These are phyloP conservation scores for Croton setiger DNA, from an alignment of 441 rosid species.

Conservation along the genomic window DNA sequence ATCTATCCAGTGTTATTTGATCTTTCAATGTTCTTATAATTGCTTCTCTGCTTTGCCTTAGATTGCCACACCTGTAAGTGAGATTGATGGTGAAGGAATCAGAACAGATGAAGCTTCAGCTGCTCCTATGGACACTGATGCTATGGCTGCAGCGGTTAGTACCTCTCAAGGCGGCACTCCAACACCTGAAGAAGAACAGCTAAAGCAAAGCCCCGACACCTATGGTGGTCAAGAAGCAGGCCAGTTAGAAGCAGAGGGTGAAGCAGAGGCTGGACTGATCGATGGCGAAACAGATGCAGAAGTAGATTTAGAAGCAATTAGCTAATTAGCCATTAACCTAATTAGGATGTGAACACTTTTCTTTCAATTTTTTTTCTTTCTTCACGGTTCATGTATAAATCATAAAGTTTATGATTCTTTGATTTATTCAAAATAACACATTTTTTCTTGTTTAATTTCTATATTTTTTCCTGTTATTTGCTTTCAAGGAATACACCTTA, in stretches of 20 bases:
- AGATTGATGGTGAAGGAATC: constrained; percentile 61
- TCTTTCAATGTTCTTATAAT: not conserved
- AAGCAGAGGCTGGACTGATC: constrained; percentile 43
- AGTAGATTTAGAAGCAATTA: constrained; percentile 46
- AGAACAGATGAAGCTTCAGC: constrained; percentile 56
- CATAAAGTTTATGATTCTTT: too few species aligned
- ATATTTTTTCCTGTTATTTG: too few species aligned
- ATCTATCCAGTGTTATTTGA: not conserved
- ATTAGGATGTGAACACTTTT: too few species aligned
- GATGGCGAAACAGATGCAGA: constrained; percentile 82
- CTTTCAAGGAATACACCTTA: too few species aligned
- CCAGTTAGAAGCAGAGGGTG: constrained; percentile 63
- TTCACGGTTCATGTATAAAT: too few species aligned
- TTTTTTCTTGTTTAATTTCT: too few species aligned
- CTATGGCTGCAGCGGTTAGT: constrained; percentile 24
- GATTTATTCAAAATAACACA: too few species aligned
- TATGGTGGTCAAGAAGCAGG: constrained; percentile 77
- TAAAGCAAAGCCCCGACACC: constrained; percentile 68
- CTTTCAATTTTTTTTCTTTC: too few species aligned
- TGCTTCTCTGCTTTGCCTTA: constrained; percentile 13
- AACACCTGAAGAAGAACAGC: constrained; percentile 73
- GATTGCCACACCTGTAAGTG: constrained; percentile 58
- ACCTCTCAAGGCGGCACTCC: constrained; percentile 47
- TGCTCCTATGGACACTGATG: constrained; percentile 63
- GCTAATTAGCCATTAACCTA: constrained; percentile 13